These are phyloP conservation scores for Blastomyces percursus DNA, from an alignment of 2,329 filamentous ascomycete species.

Conservation along the genomic window DNA sequence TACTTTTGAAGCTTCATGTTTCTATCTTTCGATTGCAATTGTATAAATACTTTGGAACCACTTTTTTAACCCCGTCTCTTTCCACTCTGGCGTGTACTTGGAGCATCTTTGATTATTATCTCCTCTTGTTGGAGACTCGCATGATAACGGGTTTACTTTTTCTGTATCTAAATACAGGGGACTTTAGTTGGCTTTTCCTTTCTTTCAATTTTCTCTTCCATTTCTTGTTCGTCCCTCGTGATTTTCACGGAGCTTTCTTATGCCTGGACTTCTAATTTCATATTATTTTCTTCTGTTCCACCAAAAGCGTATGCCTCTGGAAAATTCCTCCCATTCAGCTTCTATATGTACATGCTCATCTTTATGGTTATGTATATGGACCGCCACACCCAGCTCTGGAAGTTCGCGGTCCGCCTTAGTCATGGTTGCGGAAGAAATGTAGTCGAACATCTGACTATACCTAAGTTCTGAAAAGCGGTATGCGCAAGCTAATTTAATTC, in stretches of 20 bases:
- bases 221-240: neutral
- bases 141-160: constrained; percentile 32
- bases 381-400: neutral
- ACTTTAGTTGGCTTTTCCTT: constrained; percentile 10
- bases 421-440: neutral
- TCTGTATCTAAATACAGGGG: constrained; percentile 35
- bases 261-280: neutral
- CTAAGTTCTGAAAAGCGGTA: neutral
- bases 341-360: neutral
- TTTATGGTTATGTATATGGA: neutral
- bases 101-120: constrained; percentile 27
- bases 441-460: neutral
- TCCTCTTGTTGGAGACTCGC: constrained; percentile 25
- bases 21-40: neutral
- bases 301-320: neutral
- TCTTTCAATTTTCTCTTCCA: neutral
- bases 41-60: constrained; percentile 1
- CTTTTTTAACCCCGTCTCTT: constrained; percentile 24
- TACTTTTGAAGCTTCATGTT: neutral
- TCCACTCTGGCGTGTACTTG: constrained; percentile 35
- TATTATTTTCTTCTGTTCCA: neutral
- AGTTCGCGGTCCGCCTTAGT: neutral
- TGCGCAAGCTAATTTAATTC: neutral
- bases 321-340: neutral
- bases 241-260: neutral